phyloP scores from a whole-genome alignment of 2,329 filamentous ascomycete species.

The Aspergillus fischeri region DNA sequence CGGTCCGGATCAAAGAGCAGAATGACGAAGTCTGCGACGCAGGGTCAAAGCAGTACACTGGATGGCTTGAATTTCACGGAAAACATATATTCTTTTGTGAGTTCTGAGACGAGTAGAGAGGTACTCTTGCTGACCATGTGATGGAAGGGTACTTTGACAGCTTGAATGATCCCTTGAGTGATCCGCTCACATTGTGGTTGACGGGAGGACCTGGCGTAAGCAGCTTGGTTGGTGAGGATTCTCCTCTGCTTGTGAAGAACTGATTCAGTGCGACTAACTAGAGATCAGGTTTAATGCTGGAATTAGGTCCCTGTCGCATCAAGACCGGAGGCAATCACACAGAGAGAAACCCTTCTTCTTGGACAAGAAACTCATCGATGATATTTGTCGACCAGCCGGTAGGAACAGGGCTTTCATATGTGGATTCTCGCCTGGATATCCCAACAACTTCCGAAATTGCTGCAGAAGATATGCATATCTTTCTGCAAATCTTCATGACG shows the following conservation, averaged over 20 bases:
- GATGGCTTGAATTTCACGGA: constrained; percentile 18
- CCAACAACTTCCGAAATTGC: constrained; percentile 39
- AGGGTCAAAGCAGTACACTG: constrained; percentile 22
- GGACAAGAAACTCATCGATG: constrained; percentile 16
- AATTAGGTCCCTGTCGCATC: constrained; percentile 6
- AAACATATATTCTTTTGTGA: constrained; percentile 7
- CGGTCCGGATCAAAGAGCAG: constrained; percentile 20
- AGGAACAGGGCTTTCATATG: constrained; percentile 20
- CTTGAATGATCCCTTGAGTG: constrained; percentile 9
- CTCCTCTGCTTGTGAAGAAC: neutral
- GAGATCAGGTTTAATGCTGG: constrained; percentile 1
- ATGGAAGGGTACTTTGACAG: constrained; percentile 11
- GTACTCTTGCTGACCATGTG: neutral
- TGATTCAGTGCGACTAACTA: neutral
- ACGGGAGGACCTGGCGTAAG: constrained; percentile 14
- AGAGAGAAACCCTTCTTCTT: constrained; percentile 12
- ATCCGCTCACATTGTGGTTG: constrained; percentile 14
- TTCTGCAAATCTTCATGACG: constrained; percentile 45
- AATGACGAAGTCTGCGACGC: constrained; percentile 20
- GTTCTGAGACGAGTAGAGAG: neutral
- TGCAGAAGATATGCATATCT: constrained; percentile 47
- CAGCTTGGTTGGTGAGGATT: constrained; percentile 7
- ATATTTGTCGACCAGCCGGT: constrained; percentile 23
- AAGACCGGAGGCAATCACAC: constrained; percentile 12
- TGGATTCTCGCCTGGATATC: constrained; percentile 14